phyloP scores from a whole-genome alignment of 2,329 filamentous ascomycete species.

The Beauveria sp. region DNA sequence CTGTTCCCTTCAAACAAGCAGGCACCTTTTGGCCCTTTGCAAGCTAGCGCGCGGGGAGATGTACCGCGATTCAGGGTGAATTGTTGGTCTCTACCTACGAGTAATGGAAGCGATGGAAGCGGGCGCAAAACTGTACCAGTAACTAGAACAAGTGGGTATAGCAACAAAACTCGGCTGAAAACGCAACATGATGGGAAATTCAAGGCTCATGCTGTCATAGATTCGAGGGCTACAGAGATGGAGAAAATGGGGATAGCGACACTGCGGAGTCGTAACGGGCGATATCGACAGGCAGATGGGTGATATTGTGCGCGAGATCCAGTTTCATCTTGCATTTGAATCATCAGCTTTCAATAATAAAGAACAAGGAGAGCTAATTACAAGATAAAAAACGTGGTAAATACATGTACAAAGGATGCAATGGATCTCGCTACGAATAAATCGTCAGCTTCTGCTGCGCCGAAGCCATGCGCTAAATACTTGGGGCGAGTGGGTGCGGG shows the following conservation, averaged over 20 bases:
- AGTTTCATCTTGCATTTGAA: background rate
- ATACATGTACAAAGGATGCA: too few species aligned
- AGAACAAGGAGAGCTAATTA: background rate
- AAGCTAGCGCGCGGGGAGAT: slow-evolving; percentile 1
- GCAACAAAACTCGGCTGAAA: background rate
- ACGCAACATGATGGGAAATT: background rate
- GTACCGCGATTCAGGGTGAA: background rate
- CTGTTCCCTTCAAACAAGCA: background rate
- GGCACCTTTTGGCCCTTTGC: background rate
- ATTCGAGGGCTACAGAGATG: background rate
- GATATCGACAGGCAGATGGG: background rate
- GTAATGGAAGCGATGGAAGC: background rate
- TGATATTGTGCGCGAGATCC: background rate
- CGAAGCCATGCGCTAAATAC: background rate
- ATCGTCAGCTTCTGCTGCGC: background rate
- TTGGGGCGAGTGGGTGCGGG: background rate
- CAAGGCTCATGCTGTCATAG: background rate
- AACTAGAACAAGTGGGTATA: too few species aligned
- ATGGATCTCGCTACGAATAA: background rate
- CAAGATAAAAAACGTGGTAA: too few species aligned
- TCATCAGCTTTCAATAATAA: background rate
- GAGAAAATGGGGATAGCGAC: background rate
- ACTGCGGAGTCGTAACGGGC: background rate
- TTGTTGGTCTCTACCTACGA: slow-evolving; percentile 1
- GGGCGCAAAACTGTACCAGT: background rate